Evolutionary conservation across 2,329 filamentous ascomycete genomes (phyloP).

Genomic region (Hymenoscyphus fructigenus): DNA sequence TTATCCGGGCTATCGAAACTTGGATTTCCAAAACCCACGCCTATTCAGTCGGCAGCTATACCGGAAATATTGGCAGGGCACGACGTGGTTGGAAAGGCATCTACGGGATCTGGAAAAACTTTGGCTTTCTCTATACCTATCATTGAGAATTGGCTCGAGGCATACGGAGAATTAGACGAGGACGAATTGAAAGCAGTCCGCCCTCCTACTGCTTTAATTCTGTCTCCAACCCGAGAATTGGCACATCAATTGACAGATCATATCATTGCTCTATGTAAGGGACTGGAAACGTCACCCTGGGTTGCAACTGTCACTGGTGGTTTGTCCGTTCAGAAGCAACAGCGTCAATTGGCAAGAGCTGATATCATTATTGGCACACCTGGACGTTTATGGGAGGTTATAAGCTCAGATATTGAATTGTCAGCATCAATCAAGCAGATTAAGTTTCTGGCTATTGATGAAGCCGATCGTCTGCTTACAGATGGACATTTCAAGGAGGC

Average conservation of each 20-base stretch:
- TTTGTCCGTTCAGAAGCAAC: conserved; percentile 91
- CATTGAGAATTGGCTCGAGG: conserved; percentile 74
- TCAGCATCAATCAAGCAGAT: conserved; percentile 71
- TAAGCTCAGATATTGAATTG: conserved; percentile 71
- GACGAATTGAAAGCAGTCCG: conserved; percentile 40
- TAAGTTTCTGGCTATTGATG: conserved; percentile 84
- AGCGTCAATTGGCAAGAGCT: conserved; percentile 76
- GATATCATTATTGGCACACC: conserved; percentile 94
- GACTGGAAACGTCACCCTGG: conserved; percentile 60
- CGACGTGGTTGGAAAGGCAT: conserved; percentile 93
- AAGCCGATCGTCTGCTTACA: conserved; percentile 87
- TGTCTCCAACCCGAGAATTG: conserved; percentile 90
- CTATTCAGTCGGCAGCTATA: conserved; percentile 78
- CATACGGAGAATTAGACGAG: conserved; percentile 42
- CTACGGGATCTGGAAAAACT: conserved; percentile 95
- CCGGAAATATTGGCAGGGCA: conserved; percentile 79
- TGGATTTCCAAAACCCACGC: conserved; percentile 76
- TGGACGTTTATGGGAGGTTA: conserved; percentile 90
- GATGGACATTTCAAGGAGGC: conserved; percentile 95
- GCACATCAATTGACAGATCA: conserved; percentile 89
- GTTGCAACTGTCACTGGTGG: conserved; percentile 92
- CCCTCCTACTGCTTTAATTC: conserved; percentile 70
- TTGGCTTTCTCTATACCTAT: conserved; percentile 94
- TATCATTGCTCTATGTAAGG: conserved; percentile 69
- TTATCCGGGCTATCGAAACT: conserved; percentile 75